Evolutionary conservation across 768 basidiomycete genomes (phyloP).

Genomic region (Tylopilus felleus): DNA sequence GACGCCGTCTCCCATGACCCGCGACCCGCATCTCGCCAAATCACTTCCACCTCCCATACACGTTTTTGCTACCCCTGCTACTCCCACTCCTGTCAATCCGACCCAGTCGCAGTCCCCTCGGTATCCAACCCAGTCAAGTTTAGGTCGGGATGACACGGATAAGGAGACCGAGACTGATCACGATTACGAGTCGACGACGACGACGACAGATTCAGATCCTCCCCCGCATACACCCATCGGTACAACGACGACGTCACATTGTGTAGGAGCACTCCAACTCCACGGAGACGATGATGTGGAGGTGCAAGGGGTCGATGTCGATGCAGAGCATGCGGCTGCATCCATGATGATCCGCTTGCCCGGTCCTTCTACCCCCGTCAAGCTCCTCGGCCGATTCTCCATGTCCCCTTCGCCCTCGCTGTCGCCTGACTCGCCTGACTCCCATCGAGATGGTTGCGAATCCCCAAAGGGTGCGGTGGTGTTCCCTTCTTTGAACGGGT

Average conservation of each 20-base stretch:
- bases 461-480: slow-evolving; percentile 16
- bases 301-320: slow-evolving; percentile 7
- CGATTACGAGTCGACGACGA: slow-evolving; percentile 27
- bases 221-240: slow-evolving; percentile 26
- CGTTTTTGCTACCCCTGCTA: not conserved
- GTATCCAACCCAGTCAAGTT: not conserved
- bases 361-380: slow-evolving; percentile 17
- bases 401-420: slow-evolving; percentile 2
- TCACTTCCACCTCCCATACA: slow-evolving; percentile 4
- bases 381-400: slow-evolving; percentile 12
- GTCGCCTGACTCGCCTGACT: not conserved
- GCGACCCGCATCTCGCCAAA: slow-evolving; percentile 8
- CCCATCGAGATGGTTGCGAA: slow-evolving; percentile 1
- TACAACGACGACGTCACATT: slow-evolving; percentile 1
- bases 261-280: slow-evolving; percentile 4
- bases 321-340: not conserved
- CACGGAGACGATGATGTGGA: slow-evolving; percentile 16
- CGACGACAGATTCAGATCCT: slow-evolving; percentile 27
- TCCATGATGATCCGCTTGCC: slow-evolving; percentile 6
- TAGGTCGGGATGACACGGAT: slow-evolving; percentile 14
- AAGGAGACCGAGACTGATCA: slow-evolving; percentile 24
- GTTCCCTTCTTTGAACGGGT: slow-evolving; percentile 25
- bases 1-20: slow-evolving; percentile 11
- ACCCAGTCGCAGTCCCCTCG: not conserved
- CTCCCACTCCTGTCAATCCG: not conserved